A percentile compares a stretch with the other conserved stretches of the same genome.
phyloP scores from a whole-genome alignment of 1,284 basidiomycete species.

The Sporisorium graminicola region DNA sequence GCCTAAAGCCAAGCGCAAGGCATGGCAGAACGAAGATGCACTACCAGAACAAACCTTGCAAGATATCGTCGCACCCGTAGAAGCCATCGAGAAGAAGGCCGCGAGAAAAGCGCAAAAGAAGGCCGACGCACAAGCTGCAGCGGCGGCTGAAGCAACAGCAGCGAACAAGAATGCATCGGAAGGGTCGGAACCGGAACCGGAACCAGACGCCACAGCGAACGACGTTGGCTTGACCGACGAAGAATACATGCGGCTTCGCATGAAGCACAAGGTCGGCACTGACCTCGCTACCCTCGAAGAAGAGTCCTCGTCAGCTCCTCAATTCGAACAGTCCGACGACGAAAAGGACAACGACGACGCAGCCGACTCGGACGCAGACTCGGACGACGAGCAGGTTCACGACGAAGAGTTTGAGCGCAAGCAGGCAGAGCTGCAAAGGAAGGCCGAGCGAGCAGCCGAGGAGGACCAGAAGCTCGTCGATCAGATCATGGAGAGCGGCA shows the following conservation, averaged over 20 bases:
- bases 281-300: slow-evolving; percentile 47
- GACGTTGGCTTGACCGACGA: slow-evolving; percentile 67
- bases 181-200: slow-evolving; percentile 34
- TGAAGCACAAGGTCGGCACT: slow-evolving; percentile 67
- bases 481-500: slow-evolving; percentile 81
- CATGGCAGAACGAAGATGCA: slow-evolving; percentile 66
- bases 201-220: slow-evolving; percentile 52
- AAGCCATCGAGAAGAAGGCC: slow-evolving; percentile 35
- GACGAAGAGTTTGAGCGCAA: slow-evolving; percentile 36
- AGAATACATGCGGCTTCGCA: slow-evolving; percentile 70
- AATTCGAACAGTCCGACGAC: slow-evolving; percentile 66
- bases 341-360: slow-evolving; percentile 47
- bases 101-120: slow-evolving; percentile 41
- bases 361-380: slow-evolving; percentile 28
- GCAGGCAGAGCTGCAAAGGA: slow-evolving; percentile 38
- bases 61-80: slow-evolving; percentile 29
- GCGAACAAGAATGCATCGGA: slow-evolving; percentile 1
- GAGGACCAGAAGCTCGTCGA: slow-evolving; percentile 68
- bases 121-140: slow-evolving; percentile 18
- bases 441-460: slow-evolving; percentile 45
- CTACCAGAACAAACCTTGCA: slow-evolving; percentile 34
- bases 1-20: slow-evolving; percentile 63
- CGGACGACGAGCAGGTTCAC: slow-evolving; percentile 30
- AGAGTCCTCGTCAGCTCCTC: slow-evolving; percentile 19
- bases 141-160: slow-evolving; percentile 10